phyloP scores from a whole-genome alignment of 768 basidiomycete species.

The Collybiopsis confluens region DNA sequence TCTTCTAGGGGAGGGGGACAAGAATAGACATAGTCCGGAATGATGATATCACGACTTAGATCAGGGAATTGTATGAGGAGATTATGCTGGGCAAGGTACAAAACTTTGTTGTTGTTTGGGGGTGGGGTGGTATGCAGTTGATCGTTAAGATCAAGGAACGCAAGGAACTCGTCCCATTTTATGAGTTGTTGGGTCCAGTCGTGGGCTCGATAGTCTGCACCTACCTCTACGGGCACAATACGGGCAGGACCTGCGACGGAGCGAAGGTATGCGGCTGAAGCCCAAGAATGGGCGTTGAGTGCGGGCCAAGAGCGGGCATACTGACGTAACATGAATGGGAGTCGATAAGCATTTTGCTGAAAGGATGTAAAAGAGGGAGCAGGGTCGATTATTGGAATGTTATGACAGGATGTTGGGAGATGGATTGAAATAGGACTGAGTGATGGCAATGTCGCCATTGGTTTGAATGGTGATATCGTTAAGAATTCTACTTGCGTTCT shows the following conservation, averaged over 20 bases:
- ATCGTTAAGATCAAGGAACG: constrained; percentile 33
- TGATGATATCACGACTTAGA: constrained; percentile 65
- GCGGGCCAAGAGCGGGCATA: constrained; percentile 79
- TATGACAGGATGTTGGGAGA: constrained; percentile 3
- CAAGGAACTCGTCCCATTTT: constrained; percentile 72
- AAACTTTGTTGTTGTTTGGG: constrained; percentile 26
- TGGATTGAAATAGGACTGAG: background rate
- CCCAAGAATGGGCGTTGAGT: constrained; percentile 64
- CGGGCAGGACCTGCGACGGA: constrained; percentile 74
- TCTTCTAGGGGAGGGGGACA: constrained; percentile 39
- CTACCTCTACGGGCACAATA: constrained; percentile 87
- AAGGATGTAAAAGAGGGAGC: constrained; percentile 61
- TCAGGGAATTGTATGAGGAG: constrained; percentile 81
- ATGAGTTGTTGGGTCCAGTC: constrained; percentile 83
- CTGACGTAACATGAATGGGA: constrained; percentile 72
- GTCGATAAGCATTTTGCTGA: constrained; percentile 31
- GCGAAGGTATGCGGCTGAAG: constrained; percentile 62
- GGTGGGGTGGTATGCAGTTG: constrained; percentile 16
- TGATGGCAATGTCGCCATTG: background rate
- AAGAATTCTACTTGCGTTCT: constrained; percentile 46
- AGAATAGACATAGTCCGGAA: constrained; percentile 91
- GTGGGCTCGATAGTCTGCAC: constrained; percentile 72
- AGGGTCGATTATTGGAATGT: constrained; percentile 34
- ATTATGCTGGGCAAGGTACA: constrained; percentile 92
- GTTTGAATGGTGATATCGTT: background rate